Evolutionary conservation across 2,329 filamentous ascomycete genomes (phyloP).

Genomic region (Epichloe scottii): DNA sequence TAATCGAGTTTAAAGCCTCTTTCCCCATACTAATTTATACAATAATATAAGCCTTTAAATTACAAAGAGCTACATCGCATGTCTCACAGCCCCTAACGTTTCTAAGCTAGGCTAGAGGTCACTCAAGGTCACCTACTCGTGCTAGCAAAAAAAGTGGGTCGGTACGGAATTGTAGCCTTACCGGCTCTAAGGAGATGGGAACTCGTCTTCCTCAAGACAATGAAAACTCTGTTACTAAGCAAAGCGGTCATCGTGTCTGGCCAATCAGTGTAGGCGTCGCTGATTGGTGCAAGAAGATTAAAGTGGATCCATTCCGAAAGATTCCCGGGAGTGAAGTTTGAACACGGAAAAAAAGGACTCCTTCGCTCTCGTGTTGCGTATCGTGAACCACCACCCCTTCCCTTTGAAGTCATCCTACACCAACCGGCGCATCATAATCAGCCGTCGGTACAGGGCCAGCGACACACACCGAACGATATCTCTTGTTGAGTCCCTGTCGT

Average conservation of each 20-base stretch:
- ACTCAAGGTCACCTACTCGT: too few relatives aligned
- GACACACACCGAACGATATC: neutral
- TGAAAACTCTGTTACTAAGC: neutral
- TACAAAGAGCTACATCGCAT: too few relatives aligned
- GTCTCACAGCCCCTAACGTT: too few relatives aligned
- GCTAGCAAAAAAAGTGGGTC: too few relatives aligned
- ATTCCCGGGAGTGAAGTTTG: neutral
- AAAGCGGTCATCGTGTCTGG: neutral
- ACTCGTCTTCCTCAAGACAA: too few relatives aligned
- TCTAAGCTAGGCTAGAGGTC: too few relatives aligned
- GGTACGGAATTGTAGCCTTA: too few relatives aligned
- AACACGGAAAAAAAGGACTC: neutral
- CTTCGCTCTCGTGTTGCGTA: neutral
- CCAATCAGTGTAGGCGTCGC: neutral
- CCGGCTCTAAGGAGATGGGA: too few relatives aligned
- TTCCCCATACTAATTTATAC: too few relatives aligned
- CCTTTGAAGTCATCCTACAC: neutral
- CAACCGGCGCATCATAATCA: slow-evolving; percentile 1
- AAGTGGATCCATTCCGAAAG: neutral
- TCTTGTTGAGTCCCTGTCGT: neutral
- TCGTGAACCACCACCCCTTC: neutral
- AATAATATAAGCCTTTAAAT: too few relatives aligned
- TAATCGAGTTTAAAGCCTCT: too few relatives aligned
- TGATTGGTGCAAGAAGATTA: neutral
- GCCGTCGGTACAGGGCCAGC: neutral